phyloP scores from a whole-genome alignment of 805 yeast species.

The Wickerhamomyces subpelliculosus region DNA sequence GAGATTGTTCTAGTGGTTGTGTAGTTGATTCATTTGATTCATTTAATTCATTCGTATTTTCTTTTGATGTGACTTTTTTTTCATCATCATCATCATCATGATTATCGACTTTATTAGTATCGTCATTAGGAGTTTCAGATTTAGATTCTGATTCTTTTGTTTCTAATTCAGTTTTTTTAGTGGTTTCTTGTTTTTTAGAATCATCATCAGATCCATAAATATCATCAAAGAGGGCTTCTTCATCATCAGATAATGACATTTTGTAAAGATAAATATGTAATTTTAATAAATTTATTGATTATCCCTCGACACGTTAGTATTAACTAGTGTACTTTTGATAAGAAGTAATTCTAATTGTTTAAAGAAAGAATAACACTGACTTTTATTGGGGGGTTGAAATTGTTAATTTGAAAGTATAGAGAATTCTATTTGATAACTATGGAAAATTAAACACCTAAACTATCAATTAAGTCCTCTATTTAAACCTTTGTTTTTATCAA shows the following conservation, averaged over 20 bases:
- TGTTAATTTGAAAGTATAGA: background rate
- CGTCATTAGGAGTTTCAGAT: slow-evolving; percentile 6
- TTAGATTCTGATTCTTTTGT: slow-evolving; percentile 4
- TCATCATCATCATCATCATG: slow-evolving; percentile 7
- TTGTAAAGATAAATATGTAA: too few relatives aligned
- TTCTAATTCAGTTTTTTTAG: slow-evolving; percentile 14
- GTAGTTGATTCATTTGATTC: background rate
- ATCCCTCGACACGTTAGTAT: too few relatives aligned
- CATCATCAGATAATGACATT: slow-evolving; percentile 77
- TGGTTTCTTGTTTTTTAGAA: slow-evolving; percentile 25
- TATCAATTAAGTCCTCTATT: too few relatives aligned
- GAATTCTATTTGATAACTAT: background rate
- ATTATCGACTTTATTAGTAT: slow-evolving; percentile 8
- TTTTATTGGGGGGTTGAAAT: background rate
- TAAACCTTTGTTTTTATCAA: too few relatives aligned
- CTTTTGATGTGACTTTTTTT: slow-evolving; percentile 1
- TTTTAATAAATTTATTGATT: too few relatives aligned
- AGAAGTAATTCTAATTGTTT: background rate
- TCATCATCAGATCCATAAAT: slow-evolving; percentile 46
- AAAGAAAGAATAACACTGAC: background rate
- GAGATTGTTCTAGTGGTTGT: too few relatives aligned
- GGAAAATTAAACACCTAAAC: background rate
- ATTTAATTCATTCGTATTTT: background rate
- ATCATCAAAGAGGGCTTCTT: slow-evolving; percentile 90
- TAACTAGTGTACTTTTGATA: too few relatives aligned